These are phyloP conservation scores for Melaleuca quinquenervia DNA, from an alignment of 345 rosid genomes.

Conservation along the genomic window DNA sequence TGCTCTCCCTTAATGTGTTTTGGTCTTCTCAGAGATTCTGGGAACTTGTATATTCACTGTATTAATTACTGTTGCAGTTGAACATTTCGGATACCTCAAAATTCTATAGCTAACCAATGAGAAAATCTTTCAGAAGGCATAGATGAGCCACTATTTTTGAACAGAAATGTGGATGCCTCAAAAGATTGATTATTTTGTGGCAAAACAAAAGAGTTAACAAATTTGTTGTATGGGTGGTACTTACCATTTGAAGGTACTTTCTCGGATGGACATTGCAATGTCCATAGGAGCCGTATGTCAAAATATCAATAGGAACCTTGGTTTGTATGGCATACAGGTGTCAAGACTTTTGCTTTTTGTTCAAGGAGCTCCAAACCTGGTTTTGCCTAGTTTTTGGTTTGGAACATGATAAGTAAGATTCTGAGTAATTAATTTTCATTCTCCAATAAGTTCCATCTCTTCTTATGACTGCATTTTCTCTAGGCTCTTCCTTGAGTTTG, in stretches of 20 bases:
- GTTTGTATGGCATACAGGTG: neutral
- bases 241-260: neutral
- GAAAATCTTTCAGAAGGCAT: neutral
- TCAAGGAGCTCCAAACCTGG: neutral
- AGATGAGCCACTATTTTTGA: neutral
- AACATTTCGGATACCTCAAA: neutral
- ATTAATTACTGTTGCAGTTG: neutral
- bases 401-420: neutral
- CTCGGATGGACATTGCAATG: neutral
- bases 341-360: neutral
- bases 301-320: neutral
- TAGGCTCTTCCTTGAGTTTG: neutral
- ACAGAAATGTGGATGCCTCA: neutral
- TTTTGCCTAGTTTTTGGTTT: neutral
- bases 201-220: neutral
- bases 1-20: neutral
- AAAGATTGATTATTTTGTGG: neutral
- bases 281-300: neutral
- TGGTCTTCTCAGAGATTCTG: neutral
- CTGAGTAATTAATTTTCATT: neutral
- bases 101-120: neutral
- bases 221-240: neutral
- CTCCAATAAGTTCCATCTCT: neutral
- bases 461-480: neutral
- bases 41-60: neutral